These are phyloP conservation scores for Rhododendron mucronatum DNA, from an alignment of 148 eudicot species.

Conservation along the genomic window DNA sequence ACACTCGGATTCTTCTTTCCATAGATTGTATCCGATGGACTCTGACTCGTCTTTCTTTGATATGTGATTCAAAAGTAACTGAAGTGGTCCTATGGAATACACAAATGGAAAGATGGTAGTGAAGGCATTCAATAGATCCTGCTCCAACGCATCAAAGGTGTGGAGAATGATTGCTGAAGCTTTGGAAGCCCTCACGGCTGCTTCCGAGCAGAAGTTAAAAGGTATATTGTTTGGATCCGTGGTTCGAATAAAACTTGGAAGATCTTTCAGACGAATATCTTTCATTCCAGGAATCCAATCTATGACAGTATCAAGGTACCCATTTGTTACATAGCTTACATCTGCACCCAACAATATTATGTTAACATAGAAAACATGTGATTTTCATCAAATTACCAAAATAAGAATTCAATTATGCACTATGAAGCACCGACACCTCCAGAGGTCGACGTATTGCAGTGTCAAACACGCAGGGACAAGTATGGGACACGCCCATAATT, in stretches of 20 bases:
- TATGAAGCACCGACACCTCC: background rate
- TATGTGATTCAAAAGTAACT: background rate
- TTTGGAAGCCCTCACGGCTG: conserved; percentile 9
- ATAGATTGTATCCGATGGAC: background rate
- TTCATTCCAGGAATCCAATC: conserved; percentile 20
- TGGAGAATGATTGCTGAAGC: conserved; percentile 6
- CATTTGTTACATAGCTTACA: conserved; percentile 8
- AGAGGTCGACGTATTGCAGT: no score
- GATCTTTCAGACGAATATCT: conserved; percentile 16
- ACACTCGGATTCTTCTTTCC: background rate
- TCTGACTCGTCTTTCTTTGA: background rate
- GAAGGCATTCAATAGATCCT: conserved; percentile 3
- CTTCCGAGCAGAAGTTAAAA: conserved; percentile 11
- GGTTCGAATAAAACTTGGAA: conserved; percentile 3
- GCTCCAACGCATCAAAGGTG: conserved; percentile 17
- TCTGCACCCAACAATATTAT: background rate
- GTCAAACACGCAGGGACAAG: no score
- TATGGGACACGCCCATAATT: no score
- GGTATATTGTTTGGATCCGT: background rate
- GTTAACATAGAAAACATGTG: background rate
- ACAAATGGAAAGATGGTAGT: conserved; percentile 9
- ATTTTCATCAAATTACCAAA: background rate
- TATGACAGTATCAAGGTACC: background rate
- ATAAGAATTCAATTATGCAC: background rate
- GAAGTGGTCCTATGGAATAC: background rate